phyloP scores from a whole-genome alignment of 306 rosid genomes.

The Pterocarpus macrocarpus region DNA sequence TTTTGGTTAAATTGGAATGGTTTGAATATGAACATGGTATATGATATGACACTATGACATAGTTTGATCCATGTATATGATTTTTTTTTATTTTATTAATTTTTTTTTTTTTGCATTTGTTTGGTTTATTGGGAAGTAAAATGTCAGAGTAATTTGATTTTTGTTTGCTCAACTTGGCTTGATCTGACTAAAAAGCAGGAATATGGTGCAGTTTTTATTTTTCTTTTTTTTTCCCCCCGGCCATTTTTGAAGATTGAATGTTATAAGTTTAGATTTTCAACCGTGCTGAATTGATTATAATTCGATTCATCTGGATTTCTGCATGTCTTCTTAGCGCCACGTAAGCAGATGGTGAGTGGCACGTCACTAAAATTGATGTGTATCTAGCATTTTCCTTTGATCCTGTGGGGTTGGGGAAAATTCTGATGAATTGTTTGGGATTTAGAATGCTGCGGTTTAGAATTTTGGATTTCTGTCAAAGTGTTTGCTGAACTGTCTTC shows the following conservation, averaged over 20 bases:
- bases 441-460: neutral
- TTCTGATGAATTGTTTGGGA: neutral
- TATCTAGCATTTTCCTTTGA: neutral
- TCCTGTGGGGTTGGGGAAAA: neutral
- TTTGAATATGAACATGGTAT: neutral
- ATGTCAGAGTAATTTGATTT: neutral
- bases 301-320: neutral
- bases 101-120: too few relatives aligned
- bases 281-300: neutral
- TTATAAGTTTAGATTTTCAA: neutral
- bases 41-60: too few relatives aligned
- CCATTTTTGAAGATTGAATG: neutral
- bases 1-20: neutral
- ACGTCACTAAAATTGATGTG: neutral
- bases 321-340: neutral
- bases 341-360: neutral
- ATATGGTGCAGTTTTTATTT: neutral
- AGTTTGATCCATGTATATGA: too few relatives aligned
- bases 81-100: too few relatives aligned
- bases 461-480: neutral
- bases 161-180: too few relatives aligned
- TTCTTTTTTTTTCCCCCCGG: neutral
- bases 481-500: neutral
- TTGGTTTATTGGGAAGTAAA: neutral
- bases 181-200: neutral